Conservation (phyloP, 2,329 filamentous ascomycete species). For the Leptodontidium sp. region DNA sequence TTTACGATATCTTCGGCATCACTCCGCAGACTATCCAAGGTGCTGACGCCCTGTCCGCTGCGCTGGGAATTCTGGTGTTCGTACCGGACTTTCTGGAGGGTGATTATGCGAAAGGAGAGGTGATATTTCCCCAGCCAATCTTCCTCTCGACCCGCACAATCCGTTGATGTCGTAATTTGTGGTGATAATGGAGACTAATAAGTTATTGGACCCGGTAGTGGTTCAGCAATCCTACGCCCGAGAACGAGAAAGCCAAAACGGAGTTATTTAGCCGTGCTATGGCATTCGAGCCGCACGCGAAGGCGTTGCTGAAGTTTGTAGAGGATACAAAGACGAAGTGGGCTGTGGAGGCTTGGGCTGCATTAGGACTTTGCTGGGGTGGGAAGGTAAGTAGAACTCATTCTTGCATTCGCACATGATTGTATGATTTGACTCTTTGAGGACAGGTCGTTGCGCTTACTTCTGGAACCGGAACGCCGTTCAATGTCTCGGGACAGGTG, state of each 20-base stretch:
- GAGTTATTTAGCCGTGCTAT: conserved; percentile 25
- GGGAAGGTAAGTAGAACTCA: conserved; percentile 37
- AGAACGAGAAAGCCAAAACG: conserved; percentile 58
- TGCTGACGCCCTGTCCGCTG: conserved; percentile 67
- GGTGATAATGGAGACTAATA: neutral
- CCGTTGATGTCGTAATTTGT: too few species aligned
- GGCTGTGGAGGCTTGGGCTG: conserved; percentile 57
- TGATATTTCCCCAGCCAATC: conserved; percentile 46
- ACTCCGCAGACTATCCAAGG: conserved; percentile 74
- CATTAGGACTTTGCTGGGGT: conserved; percentile 43
- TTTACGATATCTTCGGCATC: conserved; percentile 73
- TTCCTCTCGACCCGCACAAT: conserved; percentile 43
- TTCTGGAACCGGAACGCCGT: conserved; percentile 34
- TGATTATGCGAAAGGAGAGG: conserved; percentile 49
- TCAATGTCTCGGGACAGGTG: conserved; percentile 40
- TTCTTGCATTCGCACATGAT: neutral
- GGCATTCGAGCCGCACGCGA: conserved; percentile 16
- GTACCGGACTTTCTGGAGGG: conserved; percentile 92
- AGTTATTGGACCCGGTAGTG: conserved; percentile 44
- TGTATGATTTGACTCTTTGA: too few species aligned
- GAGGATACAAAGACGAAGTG: conserved; percentile 53
- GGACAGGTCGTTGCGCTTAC: conserved; percentile 34
- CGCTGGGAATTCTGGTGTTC: conserved; percentile 70
- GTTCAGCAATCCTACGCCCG: conserved; percentile 64
- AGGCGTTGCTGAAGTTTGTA: conserved; percentile 44